Evolutionary conservation across 164 flowering plant species (phyloP).

Genomic region (Magnolia kwangsiensis): DNA sequence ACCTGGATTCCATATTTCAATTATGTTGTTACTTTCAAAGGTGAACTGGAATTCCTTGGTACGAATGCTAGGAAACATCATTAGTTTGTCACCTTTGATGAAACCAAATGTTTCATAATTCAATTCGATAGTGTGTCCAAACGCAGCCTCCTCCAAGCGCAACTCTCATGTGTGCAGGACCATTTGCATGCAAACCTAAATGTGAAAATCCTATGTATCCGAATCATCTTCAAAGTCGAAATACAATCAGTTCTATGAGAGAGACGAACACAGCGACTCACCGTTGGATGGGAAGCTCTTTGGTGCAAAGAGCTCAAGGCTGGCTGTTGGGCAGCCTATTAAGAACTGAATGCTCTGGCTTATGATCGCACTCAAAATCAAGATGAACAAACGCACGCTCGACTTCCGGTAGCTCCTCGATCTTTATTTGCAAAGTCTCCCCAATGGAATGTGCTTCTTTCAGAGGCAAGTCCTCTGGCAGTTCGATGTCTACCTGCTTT

Average conservation of each 20-base stretch:
- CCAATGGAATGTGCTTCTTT: slow-evolving; percentile 89
- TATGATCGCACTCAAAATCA: slow-evolving; percentile 89
- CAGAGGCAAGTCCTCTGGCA: slow-evolving; percentile 82
- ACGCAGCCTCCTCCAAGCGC: not conserved
- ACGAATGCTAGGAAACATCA: too few relatives aligned
- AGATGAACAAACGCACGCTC: slow-evolving; percentile 97
- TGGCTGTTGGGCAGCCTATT: slow-evolving; percentile 43
- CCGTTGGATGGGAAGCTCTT: not conserved
- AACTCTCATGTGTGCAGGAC: not conserved
- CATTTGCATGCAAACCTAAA: not conserved
- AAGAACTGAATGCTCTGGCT: slow-evolving; percentile 80
- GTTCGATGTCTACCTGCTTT: slow-evolving; percentile 86
- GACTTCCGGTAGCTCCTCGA: slow-evolving; percentile 86
- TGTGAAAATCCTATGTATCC: not conserved
- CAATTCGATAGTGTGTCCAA: not conserved
- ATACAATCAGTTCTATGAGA: not conserved
- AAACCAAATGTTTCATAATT: too few relatives aligned
- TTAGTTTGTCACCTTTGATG: too few relatives aligned
- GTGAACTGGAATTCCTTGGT: too few relatives aligned
- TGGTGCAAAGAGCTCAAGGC: slow-evolving; percentile 22
- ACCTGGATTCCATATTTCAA: too few relatives aligned
- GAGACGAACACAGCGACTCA: not conserved
- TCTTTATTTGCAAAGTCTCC: slow-evolving; percentile 72
- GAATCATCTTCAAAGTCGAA: too few relatives aligned
- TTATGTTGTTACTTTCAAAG: too few relatives aligned